Evolutionary conservation across 495 filamentous ascomycete species (phyloP), one percentile per base, ranked within the genome.

Genomic region (Tuber brumale): DNA sequence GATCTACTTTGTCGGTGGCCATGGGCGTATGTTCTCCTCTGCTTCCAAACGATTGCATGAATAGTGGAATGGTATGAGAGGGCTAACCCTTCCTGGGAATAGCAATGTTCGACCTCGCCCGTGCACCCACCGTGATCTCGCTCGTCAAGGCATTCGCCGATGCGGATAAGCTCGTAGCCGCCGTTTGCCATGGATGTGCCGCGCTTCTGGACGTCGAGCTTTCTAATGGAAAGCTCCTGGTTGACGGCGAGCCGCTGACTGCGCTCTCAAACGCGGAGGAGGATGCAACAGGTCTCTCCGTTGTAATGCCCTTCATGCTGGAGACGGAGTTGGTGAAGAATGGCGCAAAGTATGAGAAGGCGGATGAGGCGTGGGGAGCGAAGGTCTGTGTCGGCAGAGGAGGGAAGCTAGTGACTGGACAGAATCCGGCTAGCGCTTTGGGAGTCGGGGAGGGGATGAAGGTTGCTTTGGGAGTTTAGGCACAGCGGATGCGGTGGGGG

Each of bases 1-100:
- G 39, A 84, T 94, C 69, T 92, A 91, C 83, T 92, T 88, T 83
- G 91, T 92, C 19, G 92, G 92, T 78, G 92, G 92, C 39, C 90
- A 93, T 84, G 92, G 92, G n/a, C 91, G 89, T 90, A 84, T 71
- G 88, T 85, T 23, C 71, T 71, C 46, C 57, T 39, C 23, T 44
- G 39, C n/a, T 6, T 69, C 9, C 27, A 23, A 61, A 23, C n/a
- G 39, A 39, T 70, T 70, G 12, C 37, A 39, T 4, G 37, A 39
- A 39, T 39, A 4, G 12, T 21, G 31, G 35, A 16, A 27, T n/a
- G 0, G 70, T 27, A 44, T 31, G 8, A 41, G 31, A 39, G n/a
- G n/a, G 70, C 39, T 71, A 57, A 76, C 39, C 14, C 2, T 16
- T 16, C 7, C 70, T 80, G 51, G 66, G 46, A 41, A 73, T 31